Percentiles rank a stretch among this genome's conserved stretches.
Evolutionary conservation across 352 stramenopile species (phyloP).

Genomic region (Globisporangium nodosum): DNA sequence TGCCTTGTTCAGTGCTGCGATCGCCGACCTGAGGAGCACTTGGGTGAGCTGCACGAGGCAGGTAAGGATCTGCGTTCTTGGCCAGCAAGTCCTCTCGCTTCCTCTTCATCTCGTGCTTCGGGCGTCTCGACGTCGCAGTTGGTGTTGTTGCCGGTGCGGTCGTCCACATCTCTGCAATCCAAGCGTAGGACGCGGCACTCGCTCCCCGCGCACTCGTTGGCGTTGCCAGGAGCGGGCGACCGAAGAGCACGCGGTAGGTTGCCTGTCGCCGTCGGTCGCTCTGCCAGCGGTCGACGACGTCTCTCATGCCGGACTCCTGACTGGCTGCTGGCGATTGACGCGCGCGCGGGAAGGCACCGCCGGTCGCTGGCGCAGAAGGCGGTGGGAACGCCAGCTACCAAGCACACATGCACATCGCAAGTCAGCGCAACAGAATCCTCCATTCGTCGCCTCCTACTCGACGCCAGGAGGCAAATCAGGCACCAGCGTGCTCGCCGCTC

Average conservation of each 20-base stretch:
- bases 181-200: background rate
- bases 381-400: too few species aligned
- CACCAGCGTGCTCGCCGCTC: background rate
- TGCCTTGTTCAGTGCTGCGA: background rate
- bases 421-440: too few species aligned
- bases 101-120: background rate
- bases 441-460: too few species aligned
- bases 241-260: slow-evolving; percentile 45
- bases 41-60: background rate
- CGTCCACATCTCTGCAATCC: background rate
- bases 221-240: slow-evolving; percentile 20
- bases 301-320: background rate
- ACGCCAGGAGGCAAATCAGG: background rate
- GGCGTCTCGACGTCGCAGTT: too few species aligned
- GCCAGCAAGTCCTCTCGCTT: background rate
- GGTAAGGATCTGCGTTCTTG: background rate
- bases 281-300: slow-evolving; percentile 20
- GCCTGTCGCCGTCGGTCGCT: slow-evolving; percentile 25
- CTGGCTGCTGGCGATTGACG: background rate
- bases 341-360: background rate
- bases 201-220: background rate
- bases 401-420: too few species aligned
- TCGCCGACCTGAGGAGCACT: too few species aligned
- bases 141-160: background rate
- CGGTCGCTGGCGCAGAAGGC: too few species aligned